phyloP scores from a whole-genome alignment of 371 early-diverging fungal species.

The Actinomucor elegans region DNA sequence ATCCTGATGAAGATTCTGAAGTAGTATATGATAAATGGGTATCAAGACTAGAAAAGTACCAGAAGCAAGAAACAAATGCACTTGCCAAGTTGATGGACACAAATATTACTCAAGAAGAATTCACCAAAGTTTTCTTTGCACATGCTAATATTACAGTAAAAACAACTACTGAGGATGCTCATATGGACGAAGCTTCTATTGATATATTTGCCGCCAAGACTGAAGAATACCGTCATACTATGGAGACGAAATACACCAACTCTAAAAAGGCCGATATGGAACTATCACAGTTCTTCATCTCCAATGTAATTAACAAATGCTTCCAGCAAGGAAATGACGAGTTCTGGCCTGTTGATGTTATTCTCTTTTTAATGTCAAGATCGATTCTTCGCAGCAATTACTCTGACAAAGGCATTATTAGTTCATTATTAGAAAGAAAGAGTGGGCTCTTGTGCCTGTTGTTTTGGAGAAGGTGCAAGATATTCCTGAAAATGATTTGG shows the following conservation, averaged over 20 bases:
- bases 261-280: slow-evolving; percentile 24
- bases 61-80: slow-evolving; percentile 22
- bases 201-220: slow-evolving; percentile 8
- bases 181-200: slow-evolving; percentile 10
- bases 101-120: slow-evolving; percentile 23
- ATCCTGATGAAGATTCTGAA: slow-evolving; percentile 10
- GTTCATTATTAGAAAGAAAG: slow-evolving; percentile 48
- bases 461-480: slow-evolving; percentile 53
- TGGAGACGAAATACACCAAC: slow-evolving; percentile 3
- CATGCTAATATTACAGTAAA: slow-evolving; percentile 8
- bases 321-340: slow-evolving; percentile 40
- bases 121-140: slow-evolving; percentile 33
- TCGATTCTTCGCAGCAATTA: slow-evolving; percentile 50
- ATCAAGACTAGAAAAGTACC: slow-evolving; percentile 20
- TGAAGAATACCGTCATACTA: slow-evolving; percentile 15
- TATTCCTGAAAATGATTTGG: slow-evolving; percentile 59
- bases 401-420: slow-evolving; percentile 50
- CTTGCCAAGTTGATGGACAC: slow-evolving; percentile 21
- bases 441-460: slow-evolving; percentile 53
- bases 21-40: slow-evolving; percentile 32
- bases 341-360: slow-evolving; percentile 56
- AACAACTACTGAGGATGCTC: not conserved
- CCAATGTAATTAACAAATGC: slow-evolving; percentile 39
- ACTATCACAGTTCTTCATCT: slow-evolving; percentile 54
- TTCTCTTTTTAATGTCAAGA: slow-evolving; percentile 51